Base-by-base conservation (phyloP, 2,329 filamentous ascomycete genomes). In the Epichloe brachyelytri region DNA sequence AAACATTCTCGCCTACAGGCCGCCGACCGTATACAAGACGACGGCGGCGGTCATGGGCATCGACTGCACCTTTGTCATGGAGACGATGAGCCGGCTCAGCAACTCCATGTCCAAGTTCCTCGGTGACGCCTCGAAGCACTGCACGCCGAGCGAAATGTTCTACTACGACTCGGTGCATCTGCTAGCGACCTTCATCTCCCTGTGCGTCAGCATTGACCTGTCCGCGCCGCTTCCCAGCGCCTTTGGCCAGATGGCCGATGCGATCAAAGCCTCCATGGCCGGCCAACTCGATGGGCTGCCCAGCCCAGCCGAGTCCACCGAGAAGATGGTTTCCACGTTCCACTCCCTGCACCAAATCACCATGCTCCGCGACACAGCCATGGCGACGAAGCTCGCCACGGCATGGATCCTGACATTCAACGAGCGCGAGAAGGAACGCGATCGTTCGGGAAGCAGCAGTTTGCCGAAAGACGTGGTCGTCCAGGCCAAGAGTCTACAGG, bases 21-120 rank as follows among this genome's bases (percentile, higher is more conserved):
- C 74, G 1, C 70, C 75, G 0, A 67, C 74, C 2, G 68, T 72
- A 6, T 76, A 76, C 63, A 80, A 79, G 56, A 73, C 70, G 30
- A 56, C 68, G 0, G 55, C 61, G 3, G 65, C 70, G 0, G 63
- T 66, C 0, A 62, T 67, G 0, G 60, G 64, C 8, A 57, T 65
- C 1, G 76, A 80, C 40, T 68, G 71, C 40, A 63, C 66, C 2
- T 76, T 72, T 49, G 63, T 74, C 0, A 52, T 68, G 0, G 71
- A 76, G 51, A 68, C 64, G 0, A 62, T 76, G 14, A 57, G 60
- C 1, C 65, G 65, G n/a, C 59, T 77, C 2, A 64, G 67, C 53
- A 69, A 71, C 52, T 70, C 72, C 0, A 60, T 76, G 4, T 59
- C 63, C 7, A 66, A 64, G 46, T 68, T 73, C 46, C 60, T 75